These are phyloP conservation scores for Candida glucosophila DNA, from an alignment of 1,139 yeast genomes.

Conservation along the genomic window DNA sequence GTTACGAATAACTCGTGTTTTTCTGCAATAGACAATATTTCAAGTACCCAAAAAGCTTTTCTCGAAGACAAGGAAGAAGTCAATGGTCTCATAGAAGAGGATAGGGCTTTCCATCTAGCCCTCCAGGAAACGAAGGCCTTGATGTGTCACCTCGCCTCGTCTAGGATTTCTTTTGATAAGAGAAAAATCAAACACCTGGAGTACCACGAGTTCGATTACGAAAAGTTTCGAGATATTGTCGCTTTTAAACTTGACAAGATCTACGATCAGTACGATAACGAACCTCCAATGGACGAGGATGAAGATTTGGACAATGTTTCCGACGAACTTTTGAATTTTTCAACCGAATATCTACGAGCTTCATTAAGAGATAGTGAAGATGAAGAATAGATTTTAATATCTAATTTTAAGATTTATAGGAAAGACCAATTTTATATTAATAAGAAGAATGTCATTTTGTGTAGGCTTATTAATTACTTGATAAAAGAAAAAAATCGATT, in stretches of 20 bases:
- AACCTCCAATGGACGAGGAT: conserved; percentile 1
- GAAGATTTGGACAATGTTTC: conserved; percentile 8
- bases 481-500: too few relatives aligned
- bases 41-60: conserved; percentile 30
- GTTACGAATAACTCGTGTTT: conserved; percentile 35
- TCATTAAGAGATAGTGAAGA: conserved; percentile 16
- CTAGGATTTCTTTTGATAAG: conserved; percentile 4
- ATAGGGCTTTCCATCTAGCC: conserved; percentile 20
- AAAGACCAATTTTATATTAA: too few relatives aligned
- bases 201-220: conserved; percentile 17
- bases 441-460: too few relatives aligned
- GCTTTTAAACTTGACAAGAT: conserved; percentile 15
- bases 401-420: too few relatives aligned
- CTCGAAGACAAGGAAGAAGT: conserved; percentile 39
- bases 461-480: too few relatives aligned
- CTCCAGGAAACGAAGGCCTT: conserved; percentile 16
- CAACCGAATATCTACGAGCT: conserved; percentile 21
- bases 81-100: conserved; percentile 24
- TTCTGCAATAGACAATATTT: conserved; percentile 28
- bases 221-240: conserved; percentile 18
- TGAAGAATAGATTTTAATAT: conserved; percentile 1
- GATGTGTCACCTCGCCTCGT: conserved; percentile 4
- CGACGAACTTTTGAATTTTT: conserved; percentile 22
- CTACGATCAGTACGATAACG: too few relatives aligned
- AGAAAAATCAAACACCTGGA: conserved; percentile 4